Conservation (phyloP, 345 rosid species). For the Mallotus nudiflorus region DNA sequence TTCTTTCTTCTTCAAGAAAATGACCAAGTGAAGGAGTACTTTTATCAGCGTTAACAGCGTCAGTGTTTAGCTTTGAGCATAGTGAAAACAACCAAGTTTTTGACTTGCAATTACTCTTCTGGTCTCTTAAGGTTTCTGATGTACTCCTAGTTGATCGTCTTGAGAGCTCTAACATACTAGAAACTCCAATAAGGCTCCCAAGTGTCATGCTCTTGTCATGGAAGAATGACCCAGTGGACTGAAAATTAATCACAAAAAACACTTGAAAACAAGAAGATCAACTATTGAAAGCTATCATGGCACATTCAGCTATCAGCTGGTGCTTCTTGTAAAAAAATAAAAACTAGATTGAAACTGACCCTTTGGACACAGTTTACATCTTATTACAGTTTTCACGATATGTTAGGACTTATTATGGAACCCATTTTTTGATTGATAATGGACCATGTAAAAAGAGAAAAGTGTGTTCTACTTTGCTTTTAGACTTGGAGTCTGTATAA, state of each 20-base stretch:
- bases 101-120: conserved; percentile 44
- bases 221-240: conserved; percentile 84
- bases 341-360: too few relatives aligned
- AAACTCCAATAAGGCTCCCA: conserved; percentile 75
- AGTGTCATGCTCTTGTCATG: conserved; percentile 69
- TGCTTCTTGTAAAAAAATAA: too few relatives aligned
- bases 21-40: conserved; percentile 63
- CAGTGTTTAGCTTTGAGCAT: conserved; percentile 70
- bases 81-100: conserved; percentile 71
- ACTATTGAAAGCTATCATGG: too few relatives aligned
- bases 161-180: conserved; percentile 61
- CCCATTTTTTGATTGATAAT: too few relatives aligned
- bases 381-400: too few relatives aligned
- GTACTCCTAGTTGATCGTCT: conserved; percentile 52
- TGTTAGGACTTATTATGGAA: too few relatives aligned
- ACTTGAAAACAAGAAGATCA: not conserved
- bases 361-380: too few relatives aligned
- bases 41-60: conserved; percentile 47
- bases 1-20: conserved; percentile 71
- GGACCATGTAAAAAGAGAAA: conserved; percentile 22
- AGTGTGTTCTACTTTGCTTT: conserved; percentile 22
- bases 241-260: conserved; percentile 17
- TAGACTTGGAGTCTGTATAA: not conserved
- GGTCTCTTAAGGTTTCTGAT: conserved; percentile 37
- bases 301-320: too few relatives aligned